Evolutionary conservation across 1,139 yeast species (phyloP), one percentile per base, ranked within the genome.

Genomic region (Suhomyces bolitotheri): DNA sequence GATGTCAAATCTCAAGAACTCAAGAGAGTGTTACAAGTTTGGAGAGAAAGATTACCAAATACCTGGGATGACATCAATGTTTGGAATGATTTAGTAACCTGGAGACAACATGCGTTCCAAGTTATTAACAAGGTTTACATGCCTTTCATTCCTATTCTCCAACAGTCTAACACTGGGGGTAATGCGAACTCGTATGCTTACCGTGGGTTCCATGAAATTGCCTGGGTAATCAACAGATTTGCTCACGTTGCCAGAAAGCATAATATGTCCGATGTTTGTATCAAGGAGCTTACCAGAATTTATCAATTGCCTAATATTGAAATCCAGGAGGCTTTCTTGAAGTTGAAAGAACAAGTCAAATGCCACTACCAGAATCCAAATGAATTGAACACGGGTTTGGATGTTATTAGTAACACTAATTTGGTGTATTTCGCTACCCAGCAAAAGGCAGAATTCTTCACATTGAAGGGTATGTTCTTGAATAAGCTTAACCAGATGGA

Each of bases 201-300:
- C 60, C 75, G 98, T 45, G 99, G 99, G 2, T 94, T 87, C 64
- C 99, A 94, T 58, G 99, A 94, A 62, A 89, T 92, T 56, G 98
- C 98, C 1, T 94, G 98, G 97, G 96, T 94, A 9, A 92, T 94
- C 52, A 94, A 94, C 60, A 69, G 98, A 41, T 94, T 94, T 71
- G 98, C 99, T 0, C 98, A 94, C 64, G 97, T 92, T 32, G 97
- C 98, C 1, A 76, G 98, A 47, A 88, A 89, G 59, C 99, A 94
- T 57, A 83, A 86, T 44, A 87, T 94, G 95, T 86, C 96, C 1
- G 97, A 92, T 40, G 98, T 94, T 33, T 94, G 98, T 66, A 82
- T 90, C 44, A 84, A 81, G 46, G 97, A 94, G 56, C 67, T 94
- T 51, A 86, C 96, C 4, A 85, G 92, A 68, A 94, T 94, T 37